phyloP scores from a whole-genome alignment of 495 filamentous ascomycete species.

The Aspergillus avenaceus region DNA sequence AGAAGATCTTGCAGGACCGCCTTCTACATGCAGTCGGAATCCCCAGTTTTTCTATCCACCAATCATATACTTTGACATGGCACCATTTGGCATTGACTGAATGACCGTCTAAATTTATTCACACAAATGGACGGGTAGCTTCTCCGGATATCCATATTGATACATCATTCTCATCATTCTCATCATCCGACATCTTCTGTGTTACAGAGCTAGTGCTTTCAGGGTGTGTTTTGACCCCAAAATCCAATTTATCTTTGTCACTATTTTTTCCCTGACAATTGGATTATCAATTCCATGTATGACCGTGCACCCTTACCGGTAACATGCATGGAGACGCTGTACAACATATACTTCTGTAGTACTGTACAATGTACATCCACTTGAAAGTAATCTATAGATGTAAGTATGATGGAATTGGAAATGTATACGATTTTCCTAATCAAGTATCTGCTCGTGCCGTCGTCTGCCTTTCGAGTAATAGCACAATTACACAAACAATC shows the following conservation, averaged over 20 bases:
- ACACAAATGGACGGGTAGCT: not conserved
- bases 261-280: no score
- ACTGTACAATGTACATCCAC: not conserved
- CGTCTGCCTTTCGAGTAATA: not conserved
- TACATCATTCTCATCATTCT: no score
- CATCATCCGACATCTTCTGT: no score
- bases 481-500: not conserved
- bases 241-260: no score
- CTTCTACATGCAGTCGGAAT: slow-evolving; percentile 3
- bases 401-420: not conserved
- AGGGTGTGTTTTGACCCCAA: no score
- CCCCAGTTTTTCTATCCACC: not conserved
- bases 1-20: slow-evolving; percentile 14
- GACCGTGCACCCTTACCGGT: no score
- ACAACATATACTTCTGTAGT: no score
- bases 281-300: no score
- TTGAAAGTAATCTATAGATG: not conserved
- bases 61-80: not conserved
- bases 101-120: not conserved
- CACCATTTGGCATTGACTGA: no score
- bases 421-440: not conserved
- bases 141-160: no score
- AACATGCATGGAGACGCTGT: no score
- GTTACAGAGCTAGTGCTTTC: no score
- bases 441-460: not conserved